phyloP scores from a whole-genome alignment of 192 early-diverging fungal species.

The Piromyces finnis region DNA sequence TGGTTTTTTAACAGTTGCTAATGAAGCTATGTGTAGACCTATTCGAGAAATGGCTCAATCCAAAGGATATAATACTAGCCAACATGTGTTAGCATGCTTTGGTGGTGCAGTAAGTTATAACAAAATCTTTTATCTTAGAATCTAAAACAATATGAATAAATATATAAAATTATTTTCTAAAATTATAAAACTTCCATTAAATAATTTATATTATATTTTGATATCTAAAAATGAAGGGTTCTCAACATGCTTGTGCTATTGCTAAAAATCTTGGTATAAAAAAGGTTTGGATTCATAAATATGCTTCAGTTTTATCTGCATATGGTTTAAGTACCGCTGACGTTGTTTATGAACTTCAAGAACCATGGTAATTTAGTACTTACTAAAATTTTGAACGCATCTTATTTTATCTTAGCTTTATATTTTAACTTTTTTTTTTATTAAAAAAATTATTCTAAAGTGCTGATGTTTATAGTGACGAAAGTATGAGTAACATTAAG shows the following conservation, averaged over 20 bases:
- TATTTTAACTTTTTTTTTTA: too few species aligned
- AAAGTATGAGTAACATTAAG: neutral
- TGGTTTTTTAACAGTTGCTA: slow-evolving; percentile 90
- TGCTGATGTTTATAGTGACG: neutral
- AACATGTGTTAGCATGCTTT: slow-evolving; percentile 78
- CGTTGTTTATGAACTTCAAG: slow-evolving; percentile 80
- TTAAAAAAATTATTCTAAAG: neutral
- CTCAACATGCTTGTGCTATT: slow-evolving; percentile 91
- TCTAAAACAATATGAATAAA: too few species aligned
- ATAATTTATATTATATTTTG: neutral
- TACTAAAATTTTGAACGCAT: too few species aligned
- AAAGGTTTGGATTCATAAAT: slow-evolving; percentile 66
- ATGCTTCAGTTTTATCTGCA: slow-evolving; percentile 85
- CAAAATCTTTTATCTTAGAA: too few species aligned
- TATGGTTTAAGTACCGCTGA: slow-evolving; percentile 80
- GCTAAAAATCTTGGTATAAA: slow-evolving; percentile 71
- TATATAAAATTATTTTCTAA: too few species aligned
- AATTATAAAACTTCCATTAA: too few species aligned
- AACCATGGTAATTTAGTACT: slow-evolving; percentile 49
- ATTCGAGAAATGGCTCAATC: slow-evolving; percentile 85
- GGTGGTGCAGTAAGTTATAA: slow-evolving; percentile 55
- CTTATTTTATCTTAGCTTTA: neutral
- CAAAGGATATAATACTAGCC: slow-evolving; percentile 68
- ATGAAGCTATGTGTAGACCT: slow-evolving; percentile 90
- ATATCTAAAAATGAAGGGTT: slow-evolving; percentile 20